Conservation (phyloP, 495 filamentous ascomycete species). For the Lichina pygmaea region DNA sequence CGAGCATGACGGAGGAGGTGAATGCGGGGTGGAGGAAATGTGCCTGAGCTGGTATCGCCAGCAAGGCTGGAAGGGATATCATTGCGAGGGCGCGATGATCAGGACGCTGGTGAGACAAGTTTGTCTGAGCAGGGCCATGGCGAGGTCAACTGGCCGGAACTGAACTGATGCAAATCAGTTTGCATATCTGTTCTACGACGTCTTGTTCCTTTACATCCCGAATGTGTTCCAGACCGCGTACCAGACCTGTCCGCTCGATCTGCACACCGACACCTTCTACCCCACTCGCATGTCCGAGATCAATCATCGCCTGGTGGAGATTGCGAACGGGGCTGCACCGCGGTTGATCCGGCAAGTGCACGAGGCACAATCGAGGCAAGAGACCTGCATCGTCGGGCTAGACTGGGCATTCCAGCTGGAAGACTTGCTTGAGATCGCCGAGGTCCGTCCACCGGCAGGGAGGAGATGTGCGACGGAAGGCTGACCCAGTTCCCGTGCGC, state of each 20-base stretch:
- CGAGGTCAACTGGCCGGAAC: too few species aligned
- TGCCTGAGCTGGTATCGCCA: conserved; percentile 63
- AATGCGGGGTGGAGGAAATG: conserved; percentile 78
- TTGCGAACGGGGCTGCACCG: conserved; percentile 17
- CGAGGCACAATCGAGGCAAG: conserved; percentile 30
- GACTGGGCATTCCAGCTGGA: conserved; percentile 68
- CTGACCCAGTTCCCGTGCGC: background rate
- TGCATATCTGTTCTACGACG: conserved; percentile 75
- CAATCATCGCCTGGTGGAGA: conserved; percentile 62
- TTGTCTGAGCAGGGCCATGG: too few species aligned
- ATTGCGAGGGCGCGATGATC: conserved; percentile 72
- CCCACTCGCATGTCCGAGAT: conserved; percentile 63
- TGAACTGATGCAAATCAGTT: conserved; percentile 17
- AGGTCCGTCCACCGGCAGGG: background rate
- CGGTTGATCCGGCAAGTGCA: conserved; percentile 35
- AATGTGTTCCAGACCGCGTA: conserved; percentile 92
- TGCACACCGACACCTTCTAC: conserved; percentile 87
- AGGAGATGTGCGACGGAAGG: background rate
- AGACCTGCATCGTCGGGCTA: conserved; percentile 67
- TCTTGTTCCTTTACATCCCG: conserved; percentile 78
- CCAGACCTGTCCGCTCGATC: conserved; percentile 78
- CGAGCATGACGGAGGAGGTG: conserved; percentile 31
- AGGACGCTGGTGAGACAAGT: conserved; percentile 33
- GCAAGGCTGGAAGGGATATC: conserved; percentile 81
- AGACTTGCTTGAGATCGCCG: conserved; percentile 62